A percentile compares a stretch with the other conserved stretches of the same genome.
Conservation (phyloP, 106 monocot species). For the Apostasia ramifera region DNA sequence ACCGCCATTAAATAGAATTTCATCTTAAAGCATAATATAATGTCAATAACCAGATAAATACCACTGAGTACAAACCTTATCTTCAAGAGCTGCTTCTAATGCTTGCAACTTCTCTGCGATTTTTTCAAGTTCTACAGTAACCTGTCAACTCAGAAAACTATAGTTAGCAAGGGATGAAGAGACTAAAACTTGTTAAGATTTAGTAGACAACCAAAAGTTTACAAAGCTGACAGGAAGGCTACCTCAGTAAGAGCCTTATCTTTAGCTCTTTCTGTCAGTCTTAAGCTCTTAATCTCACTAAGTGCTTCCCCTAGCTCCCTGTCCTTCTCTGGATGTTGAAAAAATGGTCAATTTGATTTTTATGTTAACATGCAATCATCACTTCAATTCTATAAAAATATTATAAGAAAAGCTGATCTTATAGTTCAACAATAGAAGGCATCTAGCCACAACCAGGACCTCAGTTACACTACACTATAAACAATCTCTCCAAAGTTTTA, state of each 20-base stretch:
- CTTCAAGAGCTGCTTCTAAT: conserved; percentile 61
- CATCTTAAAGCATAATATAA: not conserved
- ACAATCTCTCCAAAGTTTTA: too few species aligned
- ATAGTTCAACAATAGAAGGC: too few species aligned
- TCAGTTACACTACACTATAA: too few species aligned
- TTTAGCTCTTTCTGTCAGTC: conserved; percentile 65
- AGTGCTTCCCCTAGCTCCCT: conserved; percentile 58
- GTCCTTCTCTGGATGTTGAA: conserved; percentile 51
- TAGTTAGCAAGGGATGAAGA: not conserved
- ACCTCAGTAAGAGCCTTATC: conserved; percentile 82
- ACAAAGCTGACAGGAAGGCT: not conserved
- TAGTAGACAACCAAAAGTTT: not conserved
- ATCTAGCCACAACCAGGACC: too few species aligned
- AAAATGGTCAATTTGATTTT: not conserved
- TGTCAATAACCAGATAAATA: not conserved
- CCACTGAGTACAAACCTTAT: conserved; percentile 31
- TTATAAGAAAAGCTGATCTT: too few species aligned
- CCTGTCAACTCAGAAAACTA: conserved; percentile 24
- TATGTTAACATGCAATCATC: not conserved
- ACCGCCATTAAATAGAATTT: not conserved
- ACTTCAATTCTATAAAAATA: not conserved
- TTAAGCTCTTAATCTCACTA: conserved; percentile 64
- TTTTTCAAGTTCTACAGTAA: conserved; percentile 67
- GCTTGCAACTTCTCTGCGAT: conserved; percentile 50
- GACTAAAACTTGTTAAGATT: not conserved